Percentiles rank a stretch among this genome's conserved stretches.
Evolutionary conservation across 176 grass and related monocot genomes (phyloP).

Genomic region (Canna indica): DNA sequence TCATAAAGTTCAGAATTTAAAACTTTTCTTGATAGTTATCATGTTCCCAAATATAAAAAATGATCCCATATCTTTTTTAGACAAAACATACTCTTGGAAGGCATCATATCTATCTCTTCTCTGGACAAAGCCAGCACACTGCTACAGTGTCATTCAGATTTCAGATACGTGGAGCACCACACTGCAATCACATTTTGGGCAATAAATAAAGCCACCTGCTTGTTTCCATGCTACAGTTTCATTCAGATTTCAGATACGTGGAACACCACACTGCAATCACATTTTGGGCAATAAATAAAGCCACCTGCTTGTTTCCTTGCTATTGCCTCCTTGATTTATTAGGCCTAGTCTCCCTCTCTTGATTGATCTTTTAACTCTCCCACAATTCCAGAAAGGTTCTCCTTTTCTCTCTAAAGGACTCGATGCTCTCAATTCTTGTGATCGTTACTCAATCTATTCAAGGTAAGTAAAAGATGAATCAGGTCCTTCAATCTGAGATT

Average conservation of each 20-base stretch:
- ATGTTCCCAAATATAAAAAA: too few species aligned
- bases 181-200: neutral
- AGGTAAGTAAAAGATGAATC: neutral
- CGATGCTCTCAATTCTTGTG: neutral
- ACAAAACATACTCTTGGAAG: too few species aligned
- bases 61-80: too few species aligned
- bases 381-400: neutral
- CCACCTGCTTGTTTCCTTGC: neutral
- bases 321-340: neutral
- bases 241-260: too few species aligned
- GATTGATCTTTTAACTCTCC: neutral
- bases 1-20: too few species aligned
- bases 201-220: neutral
- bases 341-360: neutral
- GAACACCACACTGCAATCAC: neutral
- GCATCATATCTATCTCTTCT: too few species aligned
- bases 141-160: too few species aligned
- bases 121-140: too few species aligned
- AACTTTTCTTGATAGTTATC: too few species aligned
- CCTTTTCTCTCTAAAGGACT: neutral
- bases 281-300: neutral
- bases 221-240: neutral
- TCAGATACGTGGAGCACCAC: neutral
- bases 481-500: neutral
- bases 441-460: neutral